phyloP scores from a whole-genome alignment of 2,329 filamentous ascomycete species.

The Metarhizium anisopliae region DNA sequence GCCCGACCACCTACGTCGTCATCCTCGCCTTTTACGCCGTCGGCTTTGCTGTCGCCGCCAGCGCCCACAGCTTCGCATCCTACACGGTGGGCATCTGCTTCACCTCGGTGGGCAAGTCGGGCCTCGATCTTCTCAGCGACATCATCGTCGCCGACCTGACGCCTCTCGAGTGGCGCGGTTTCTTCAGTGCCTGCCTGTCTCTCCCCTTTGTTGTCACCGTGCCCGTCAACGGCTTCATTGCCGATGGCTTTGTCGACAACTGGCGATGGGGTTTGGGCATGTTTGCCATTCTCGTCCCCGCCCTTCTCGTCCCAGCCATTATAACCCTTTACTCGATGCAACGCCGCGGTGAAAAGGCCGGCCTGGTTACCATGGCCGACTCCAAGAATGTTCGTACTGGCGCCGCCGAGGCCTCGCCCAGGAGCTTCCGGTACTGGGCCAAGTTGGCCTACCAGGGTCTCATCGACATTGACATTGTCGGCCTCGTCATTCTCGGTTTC shows the following conservation, averaged over 20 bases:
- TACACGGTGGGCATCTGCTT: slow-evolving; percentile 28
- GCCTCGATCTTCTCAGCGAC: slow-evolving; percentile 21
- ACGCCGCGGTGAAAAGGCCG: slow-evolving; percentile 44
- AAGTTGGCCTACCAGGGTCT: neutral
- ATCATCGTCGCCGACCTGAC: slow-evolving; percentile 23
- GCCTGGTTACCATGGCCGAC: slow-evolving; percentile 31
- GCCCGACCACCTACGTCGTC: slow-evolving; percentile 29
- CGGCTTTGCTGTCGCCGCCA: slow-evolving; percentile 23
- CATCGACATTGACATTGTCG: neutral
- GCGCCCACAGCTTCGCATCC: slow-evolving; percentile 19
- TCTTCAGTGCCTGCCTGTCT: slow-evolving; percentile 16
- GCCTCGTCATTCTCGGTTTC: slow-evolving; percentile 38
- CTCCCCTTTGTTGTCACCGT: slow-evolving; percentile 27
- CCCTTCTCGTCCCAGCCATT: slow-evolving; percentile 46
- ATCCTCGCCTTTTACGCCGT: slow-evolving; percentile 28
- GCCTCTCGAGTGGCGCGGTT: slow-evolving; percentile 27
- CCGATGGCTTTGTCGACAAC: slow-evolving; percentile 26
- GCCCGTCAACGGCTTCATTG: slow-evolving; percentile 32
- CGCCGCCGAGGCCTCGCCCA: neutral
- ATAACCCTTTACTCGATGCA: slow-evolving; percentile 48
- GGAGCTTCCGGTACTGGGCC: neutral
- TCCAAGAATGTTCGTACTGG: neutral
- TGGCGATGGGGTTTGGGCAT: slow-evolving; percentile 58
- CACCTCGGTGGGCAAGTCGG: slow-evolving; percentile 27
- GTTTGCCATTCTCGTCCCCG: slow-evolving; percentile 52